Conservation (phyloP, 306 rosid genomes). For the Neltuma alba region DNA sequence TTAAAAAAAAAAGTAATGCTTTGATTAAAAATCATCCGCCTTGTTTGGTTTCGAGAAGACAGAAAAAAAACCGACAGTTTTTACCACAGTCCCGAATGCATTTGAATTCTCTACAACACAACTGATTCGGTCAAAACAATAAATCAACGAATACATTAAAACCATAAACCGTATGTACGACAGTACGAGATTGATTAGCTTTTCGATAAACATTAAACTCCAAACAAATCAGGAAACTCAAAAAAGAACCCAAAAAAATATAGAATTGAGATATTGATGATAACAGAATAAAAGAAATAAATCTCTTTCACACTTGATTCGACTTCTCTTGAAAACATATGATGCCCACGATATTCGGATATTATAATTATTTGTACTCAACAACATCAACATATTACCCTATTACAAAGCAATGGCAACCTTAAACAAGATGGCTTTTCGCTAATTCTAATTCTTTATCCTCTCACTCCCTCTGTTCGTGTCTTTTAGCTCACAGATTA, state of each 20-base stretch:
- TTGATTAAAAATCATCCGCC: constrained; percentile 30
- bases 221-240: constrained; percentile 10
- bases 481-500: constrained; percentile 4
- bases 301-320: constrained; percentile 42
- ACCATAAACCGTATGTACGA: constrained; percentile 34
- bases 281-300: constrained; percentile 41
- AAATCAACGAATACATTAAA: constrained; percentile 42
- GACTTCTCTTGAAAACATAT: constrained; percentile 34
- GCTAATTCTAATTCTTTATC: background rate
- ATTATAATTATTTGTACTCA: constrained; percentile 30
- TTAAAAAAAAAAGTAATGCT: background rate
- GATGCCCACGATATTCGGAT: constrained; percentile 39
- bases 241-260: constrained; percentile 20
- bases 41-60: constrained; percentile 22
- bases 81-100: constrained; percentile 39
- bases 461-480: constrained; percentile 12
- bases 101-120: constrained; percentile 20
- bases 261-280: constrained; percentile 37
- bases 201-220: constrained; percentile 36
- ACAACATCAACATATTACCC: constrained; percentile 30
- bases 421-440: constrained; percentile 1
- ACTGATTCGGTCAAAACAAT: constrained; percentile 42
- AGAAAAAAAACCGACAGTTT: background rate
- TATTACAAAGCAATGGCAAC: constrained; percentile 22
- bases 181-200: constrained; percentile 36